These are phyloP conservation scores for Ophiostoma sp. DNA, from an alignment of 2,329 filamentous ascomycete genomes.

Conservation along the genomic window DNA sequence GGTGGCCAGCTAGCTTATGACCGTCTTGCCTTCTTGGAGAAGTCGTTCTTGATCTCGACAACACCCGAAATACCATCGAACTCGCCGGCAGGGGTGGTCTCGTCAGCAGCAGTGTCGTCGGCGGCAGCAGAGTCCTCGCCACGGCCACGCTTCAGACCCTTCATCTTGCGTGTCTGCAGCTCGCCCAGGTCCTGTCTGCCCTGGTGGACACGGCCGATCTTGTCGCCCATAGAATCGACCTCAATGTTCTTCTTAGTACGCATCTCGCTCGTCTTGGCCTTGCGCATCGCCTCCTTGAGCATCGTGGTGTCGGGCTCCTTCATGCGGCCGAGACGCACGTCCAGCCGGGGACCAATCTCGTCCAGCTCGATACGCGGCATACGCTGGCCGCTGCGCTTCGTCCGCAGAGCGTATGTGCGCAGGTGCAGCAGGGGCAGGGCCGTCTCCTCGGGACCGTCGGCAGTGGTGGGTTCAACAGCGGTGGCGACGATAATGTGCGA, in stretches of 20 bases:
- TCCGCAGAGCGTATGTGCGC: slow-evolving; percentile 79
- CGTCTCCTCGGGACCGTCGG: slow-evolving; percentile 22
- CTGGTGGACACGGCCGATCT: slow-evolving; percentile 87
- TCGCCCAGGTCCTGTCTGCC: slow-evolving; percentile 82
- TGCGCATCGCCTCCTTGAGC: slow-evolving; percentile 87
- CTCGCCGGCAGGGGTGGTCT: slow-evolving; percentile 16
- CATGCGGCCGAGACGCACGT: slow-evolving; percentile 78
- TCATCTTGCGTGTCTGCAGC: slow-evolving; percentile 98
- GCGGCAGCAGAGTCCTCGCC: slow-evolving; percentile 39
- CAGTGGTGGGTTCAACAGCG: slow-evolving; percentile 55
- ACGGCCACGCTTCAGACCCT: slow-evolving; percentile 83
- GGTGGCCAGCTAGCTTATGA: slow-evolving; percentile 21
- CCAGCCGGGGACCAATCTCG: slow-evolving; percentile 65
- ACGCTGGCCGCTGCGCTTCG: slow-evolving; percentile 78
- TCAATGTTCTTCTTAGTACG: slow-evolving; percentile 93
- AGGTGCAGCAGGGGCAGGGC: slow-evolving; percentile 57
- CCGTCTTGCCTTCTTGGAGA: slow-evolving; percentile 37
- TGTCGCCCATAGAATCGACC: slow-evolving; percentile 89
- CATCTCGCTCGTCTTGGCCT: slow-evolving; percentile 68
- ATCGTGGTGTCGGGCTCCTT: slow-evolving; percentile 71
- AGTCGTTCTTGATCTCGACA: slow-evolving; percentile 29
- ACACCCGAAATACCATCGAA: slow-evolving; percentile 19
- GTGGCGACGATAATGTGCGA: slow-evolving; percentile 83
- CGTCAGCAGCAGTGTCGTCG: slow-evolving; percentile 6
- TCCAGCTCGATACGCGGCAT: slow-evolving; percentile 63